Evolutionary conservation across 345 rosid genomes (phyloP), one percentile per base, ranked within the genome.

Genomic region (Jatropha curcas): DNA sequence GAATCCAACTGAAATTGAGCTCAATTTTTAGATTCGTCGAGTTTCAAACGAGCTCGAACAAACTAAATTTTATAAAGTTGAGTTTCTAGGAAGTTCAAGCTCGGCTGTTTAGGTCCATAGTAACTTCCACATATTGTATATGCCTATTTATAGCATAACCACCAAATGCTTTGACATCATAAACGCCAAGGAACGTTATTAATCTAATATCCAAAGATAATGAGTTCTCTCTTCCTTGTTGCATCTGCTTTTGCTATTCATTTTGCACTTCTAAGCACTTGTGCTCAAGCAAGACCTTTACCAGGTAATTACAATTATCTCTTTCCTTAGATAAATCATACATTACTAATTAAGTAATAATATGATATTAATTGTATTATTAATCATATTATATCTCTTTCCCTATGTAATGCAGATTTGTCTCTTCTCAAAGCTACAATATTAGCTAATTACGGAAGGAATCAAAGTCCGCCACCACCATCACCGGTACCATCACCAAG

Each of bases 241-340:
- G 45, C 65, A 7, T 2, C 17, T 35, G 20, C 31, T 34, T n/a
- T 22, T 20, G 31, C 50, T 13, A 30, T 60, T 31, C n/a, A n/a
- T n/a, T 27, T 59, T 60, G 57, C 56, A 14, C 63, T 34, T 22
- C 17, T 60, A 22, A 43, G 31, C 41, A 60, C 22, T 60, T 9
- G 14, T 20, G 35, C 59, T 35, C 59, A 33, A 14, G 74, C 67
- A 33, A 71, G 67, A 71, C 48, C 33, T 33, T 22, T 71, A 8
- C 27, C 46, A 30, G 65, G 66, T 62, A 2, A 34, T 60, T 2
- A n/a, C n/a, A 34, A 30, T 37, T 12, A 46, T 46, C 24, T 25
- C 7, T 35, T 1, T n/a, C 27, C 27, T 35, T n/a, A 33, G 45
- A 19, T 20, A 34, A 31, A 7, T 20, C 11, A 33, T 59, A 27